phyloP scores from a whole-genome alignment of 176 grass and related monocot species.

The Olyra latifolia region DNA sequence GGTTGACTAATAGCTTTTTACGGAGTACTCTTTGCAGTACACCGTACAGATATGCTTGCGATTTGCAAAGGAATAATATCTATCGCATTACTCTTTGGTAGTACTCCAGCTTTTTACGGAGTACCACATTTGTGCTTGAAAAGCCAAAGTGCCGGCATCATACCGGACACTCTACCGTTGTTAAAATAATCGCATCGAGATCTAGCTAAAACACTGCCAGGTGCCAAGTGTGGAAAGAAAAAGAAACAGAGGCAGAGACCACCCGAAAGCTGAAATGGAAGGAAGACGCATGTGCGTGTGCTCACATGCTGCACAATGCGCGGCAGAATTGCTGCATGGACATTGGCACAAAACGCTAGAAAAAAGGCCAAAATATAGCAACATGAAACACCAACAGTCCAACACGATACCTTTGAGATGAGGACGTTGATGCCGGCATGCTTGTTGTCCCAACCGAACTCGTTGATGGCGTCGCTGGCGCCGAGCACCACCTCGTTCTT shows the following conservation, averaged over 20 bases:
- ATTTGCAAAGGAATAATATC: too few species aligned
- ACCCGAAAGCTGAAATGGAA: conserved; percentile 14
- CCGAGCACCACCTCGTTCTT: conserved; percentile 81
- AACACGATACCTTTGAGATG: conserved; percentile 93
- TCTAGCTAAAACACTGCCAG: background rate
- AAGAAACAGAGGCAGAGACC: background rate
- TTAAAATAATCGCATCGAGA: background rate
- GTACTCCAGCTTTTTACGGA: too few species aligned
- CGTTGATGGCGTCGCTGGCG: conserved; percentile 83
- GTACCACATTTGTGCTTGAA: too few species aligned
- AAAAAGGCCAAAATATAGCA: too few species aligned
- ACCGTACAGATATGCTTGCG: background rate
- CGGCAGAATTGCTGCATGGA: background rate
- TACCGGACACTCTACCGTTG: background rate
- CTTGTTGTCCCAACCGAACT: conserved; percentile 99
- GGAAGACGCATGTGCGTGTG: conserved; percentile 1
- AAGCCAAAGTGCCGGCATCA: background rate
- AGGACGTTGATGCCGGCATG: conserved; percentile 95
- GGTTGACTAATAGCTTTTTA: background rate
- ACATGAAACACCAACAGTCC: too few species aligned
- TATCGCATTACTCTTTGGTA: too few species aligned
- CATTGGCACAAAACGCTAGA: background rate
- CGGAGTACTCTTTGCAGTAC: background rate
- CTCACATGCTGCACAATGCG: background rate
- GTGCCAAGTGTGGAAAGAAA: too few species aligned